Evolutionary conservation across 495 filamentous ascomycete genomes (phyloP).

Genomic region (Xylaria bambusicola): DNA sequence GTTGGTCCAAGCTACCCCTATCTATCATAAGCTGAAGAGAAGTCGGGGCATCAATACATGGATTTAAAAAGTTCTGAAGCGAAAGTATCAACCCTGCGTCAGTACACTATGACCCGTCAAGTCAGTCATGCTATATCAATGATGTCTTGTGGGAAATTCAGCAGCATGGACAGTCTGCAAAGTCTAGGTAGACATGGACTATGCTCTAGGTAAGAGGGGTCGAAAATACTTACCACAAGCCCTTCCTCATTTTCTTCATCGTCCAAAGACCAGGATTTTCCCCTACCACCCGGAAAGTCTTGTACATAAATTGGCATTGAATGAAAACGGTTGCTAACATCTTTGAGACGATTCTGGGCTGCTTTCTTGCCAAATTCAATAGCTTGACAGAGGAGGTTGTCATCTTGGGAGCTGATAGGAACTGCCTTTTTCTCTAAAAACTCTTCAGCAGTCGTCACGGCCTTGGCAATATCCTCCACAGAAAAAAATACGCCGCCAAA

Average conservation of each 20-base stretch:
- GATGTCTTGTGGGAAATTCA: neutral
- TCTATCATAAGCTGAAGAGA: conserved; percentile 40
- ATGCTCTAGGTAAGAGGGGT: neutral
- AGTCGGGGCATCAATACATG: conserved; percentile 37
- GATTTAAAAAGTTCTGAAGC: conserved; percentile 43
- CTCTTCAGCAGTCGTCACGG: conserved; percentile 61
- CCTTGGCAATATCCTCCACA: conserved; percentile 56
- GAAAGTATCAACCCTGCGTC: conserved; percentile 39
- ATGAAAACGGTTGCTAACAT: conserved; percentile 64
- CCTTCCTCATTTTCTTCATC: conserved; percentile 30
- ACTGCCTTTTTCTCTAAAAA: conserved; percentile 61
- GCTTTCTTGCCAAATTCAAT: conserved; percentile 63
- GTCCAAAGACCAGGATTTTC: conserved; percentile 66
- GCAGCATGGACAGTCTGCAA: too few species aligned
- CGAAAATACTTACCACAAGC: conserved; percentile 20
- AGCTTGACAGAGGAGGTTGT: conserved; percentile 58
- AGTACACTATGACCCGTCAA: conserved; percentile 26
- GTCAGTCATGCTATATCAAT: neutral
- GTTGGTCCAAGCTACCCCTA: conserved; percentile 37
- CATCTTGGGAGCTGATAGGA: conserved; percentile 59
- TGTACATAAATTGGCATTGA: conserved; percentile 76
- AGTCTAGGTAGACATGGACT: too few species aligned
- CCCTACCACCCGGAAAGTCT: conserved; percentile 57
- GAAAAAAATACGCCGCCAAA: conserved; percentile 81
- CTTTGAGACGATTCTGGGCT: conserved; percentile 61